Base-by-base conservation (phyloP, 768 basidiomycete species). In the Russula lepida region DNA sequence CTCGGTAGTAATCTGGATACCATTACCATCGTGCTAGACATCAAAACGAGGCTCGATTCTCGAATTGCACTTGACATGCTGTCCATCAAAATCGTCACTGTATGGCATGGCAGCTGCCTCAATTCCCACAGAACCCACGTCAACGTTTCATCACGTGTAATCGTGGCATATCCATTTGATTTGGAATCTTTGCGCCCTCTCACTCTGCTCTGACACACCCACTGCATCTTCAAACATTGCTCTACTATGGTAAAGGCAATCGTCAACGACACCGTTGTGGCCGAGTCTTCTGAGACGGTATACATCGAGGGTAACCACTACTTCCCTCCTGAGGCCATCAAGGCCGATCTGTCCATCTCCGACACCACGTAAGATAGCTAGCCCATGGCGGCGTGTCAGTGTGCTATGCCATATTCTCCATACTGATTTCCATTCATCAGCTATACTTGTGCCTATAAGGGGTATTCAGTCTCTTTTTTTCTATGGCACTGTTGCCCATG, bases 271-370 rank as follows among this genome's bases (percentile, higher is more conserved):
- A 71, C 71, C 13, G 71, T 78, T 15, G 76, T 91, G 66, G 88
- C 88, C 0, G 79, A 87, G 56, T 81, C 79, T 7, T 71, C 75
- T 63, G 71, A 75, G 0, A 84, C 87, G 0, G 72, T 81, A 37
- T 69, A 80, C 6, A 78, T 90, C 49, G 86, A 89, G 66, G 79
- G 79, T 13, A 89, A 86, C 64, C 81, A 86, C 64, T 89, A 89
- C 73, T 90, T 90, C 69, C 86, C 89, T 4, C 82, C 83, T 0
- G 70, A 74, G 1, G 72, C 79, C 1, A 73, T 90, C 27, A 74
- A 78, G 43, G 74, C 71, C 44, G 70, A 74, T 4, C 63, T 76
- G 13, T 76, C 60, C 17, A 69, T 73, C 21, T 89, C 89, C 1
- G 64, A 73, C 37, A 86, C 84, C 0, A 74, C 71, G 84, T 85